Evolutionary conservation across 2,329 filamentous ascomycete species (phyloP), one percentile per base, ranked within the genome.

Genomic region (Didymella arachidicola): DNA sequence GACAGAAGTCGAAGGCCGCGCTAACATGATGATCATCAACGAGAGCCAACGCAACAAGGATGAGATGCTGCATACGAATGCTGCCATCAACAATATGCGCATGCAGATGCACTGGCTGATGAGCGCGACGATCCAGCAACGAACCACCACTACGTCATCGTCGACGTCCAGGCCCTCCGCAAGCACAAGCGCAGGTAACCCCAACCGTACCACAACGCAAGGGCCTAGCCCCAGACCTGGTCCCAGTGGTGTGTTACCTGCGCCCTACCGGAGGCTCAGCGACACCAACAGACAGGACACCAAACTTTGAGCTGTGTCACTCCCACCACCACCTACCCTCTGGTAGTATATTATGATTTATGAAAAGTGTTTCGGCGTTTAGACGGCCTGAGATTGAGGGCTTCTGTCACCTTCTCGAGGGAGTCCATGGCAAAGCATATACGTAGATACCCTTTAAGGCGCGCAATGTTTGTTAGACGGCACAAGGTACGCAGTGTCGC

Each of bases 61-160:
- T 64, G 86, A 88, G 59, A 83, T 88, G 76, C 80, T 85, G 11
- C 86, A 87, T 66, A 82, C 84, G 7, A 86, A 84, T 59, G 85
- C 85, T 3, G 85, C 84, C 38, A 80, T 88, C 43, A 84, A 82
- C 63, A 82, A 80, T 16, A 80, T 87, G 61, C 81, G 84, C 53
- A 82, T 87, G 77, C 86, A 88, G 66, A 78, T 88, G 22, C 85
- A 87, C 51, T 88, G 86, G 86, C 79, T 88, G 12, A 83, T 86
- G 67, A 85, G 84, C 59, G 80, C 83, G 2, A 81, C 84, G 18
- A 72, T 87, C 59, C 83, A 85, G 57, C 72, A 76, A 46, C 72
- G 72, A 30, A 67, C 66, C 16, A 71, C 60, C 42, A 65, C 71
- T 42, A 59, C 69, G 41, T 65, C 67, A 39, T 68, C 60, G 46